Evolutionary conservation across 257 asterid species (phyloP).

Genomic region (Oldenlandia corymbosa): DNA sequence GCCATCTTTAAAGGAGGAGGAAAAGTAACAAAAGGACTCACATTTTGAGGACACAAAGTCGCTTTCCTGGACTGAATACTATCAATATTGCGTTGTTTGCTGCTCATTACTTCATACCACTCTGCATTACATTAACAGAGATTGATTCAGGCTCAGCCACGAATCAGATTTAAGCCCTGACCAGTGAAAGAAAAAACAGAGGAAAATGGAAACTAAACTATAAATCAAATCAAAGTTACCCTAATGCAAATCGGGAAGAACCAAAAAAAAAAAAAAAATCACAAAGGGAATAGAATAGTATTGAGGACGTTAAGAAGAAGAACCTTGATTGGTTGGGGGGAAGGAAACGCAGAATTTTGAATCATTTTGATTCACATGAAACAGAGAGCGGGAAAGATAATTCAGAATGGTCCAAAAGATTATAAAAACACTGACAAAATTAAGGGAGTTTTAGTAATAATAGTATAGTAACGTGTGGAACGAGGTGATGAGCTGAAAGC

Average conservation of each 20-base stretch:
- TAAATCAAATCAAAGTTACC: not conserved
- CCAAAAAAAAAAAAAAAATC: no score
- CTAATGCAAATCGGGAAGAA: not conserved
- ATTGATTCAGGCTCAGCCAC: not conserved
- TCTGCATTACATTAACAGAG: slow-evolving; percentile 8
- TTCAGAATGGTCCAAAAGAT: not conserved
- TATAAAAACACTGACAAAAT: not conserved
- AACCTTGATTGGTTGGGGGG: not conserved
- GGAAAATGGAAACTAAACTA: not conserved
- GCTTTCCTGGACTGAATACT: slow-evolving; percentile 17
- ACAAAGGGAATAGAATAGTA: no score
- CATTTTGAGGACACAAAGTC: slow-evolving; percentile 19
- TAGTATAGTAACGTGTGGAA: slow-evolving; percentile 3
- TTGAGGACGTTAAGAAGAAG: no score
- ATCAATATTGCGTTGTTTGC: slow-evolving; percentile 1
- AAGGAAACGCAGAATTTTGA: not conserved
- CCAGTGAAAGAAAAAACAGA: not conserved
- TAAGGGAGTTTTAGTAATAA: not conserved
- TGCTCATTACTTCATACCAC: slow-evolving; percentile 20
- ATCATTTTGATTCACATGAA: not conserved
- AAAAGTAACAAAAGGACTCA: slow-evolving; percentile 12
- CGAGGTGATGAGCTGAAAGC: not conserved
- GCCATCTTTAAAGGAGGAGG: not conserved
- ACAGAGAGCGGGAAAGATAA: slow-evolving; percentile 22
- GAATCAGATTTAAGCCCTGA: not conserved